These are phyloP conservation scores for Serendipita vermifera DNA, from an alignment of 768 basidiomycete species.

Conservation along the genomic window DNA sequence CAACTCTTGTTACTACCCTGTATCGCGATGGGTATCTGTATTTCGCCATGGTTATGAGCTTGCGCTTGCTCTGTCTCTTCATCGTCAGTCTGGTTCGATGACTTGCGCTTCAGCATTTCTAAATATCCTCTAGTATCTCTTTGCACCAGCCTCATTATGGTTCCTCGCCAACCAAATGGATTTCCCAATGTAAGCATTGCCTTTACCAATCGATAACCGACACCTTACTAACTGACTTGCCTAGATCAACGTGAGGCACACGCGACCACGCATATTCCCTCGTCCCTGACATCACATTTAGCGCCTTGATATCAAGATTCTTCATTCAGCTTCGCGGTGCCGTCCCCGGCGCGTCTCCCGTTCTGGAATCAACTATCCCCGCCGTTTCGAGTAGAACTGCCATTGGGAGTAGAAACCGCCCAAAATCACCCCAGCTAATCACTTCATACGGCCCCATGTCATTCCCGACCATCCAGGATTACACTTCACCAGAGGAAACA, in stretches of 20 bases:
- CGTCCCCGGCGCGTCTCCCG: too few species aligned
- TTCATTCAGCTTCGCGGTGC: slow-evolving; percentile 5
- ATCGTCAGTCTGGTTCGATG: background rate
- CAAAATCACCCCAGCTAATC: too few species aligned
- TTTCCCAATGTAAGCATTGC: background rate
- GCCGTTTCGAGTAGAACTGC: too few species aligned
- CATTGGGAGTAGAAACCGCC: too few species aligned
- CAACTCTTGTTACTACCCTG: background rate
- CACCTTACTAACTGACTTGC: too few species aligned
- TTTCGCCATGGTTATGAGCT: background rate
- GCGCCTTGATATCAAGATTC: background rate
- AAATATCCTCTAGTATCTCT: background rate
- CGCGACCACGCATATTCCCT: too few species aligned
- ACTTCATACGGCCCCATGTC: too few species aligned
- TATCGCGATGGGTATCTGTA: background rate
- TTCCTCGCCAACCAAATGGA: background rate
- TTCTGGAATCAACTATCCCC: too few species aligned
- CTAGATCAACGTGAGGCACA: background rate
- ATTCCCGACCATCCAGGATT: too few species aligned
- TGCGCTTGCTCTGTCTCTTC: background rate
- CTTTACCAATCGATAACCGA: background rate
- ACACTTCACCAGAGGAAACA: too few species aligned
- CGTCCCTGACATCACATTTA: background rate
- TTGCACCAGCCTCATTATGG: background rate
- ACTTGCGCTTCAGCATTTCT: too few species aligned